Conservation (phyloP, 257 asterid species). For the Forsythia viridissima region DNA sequence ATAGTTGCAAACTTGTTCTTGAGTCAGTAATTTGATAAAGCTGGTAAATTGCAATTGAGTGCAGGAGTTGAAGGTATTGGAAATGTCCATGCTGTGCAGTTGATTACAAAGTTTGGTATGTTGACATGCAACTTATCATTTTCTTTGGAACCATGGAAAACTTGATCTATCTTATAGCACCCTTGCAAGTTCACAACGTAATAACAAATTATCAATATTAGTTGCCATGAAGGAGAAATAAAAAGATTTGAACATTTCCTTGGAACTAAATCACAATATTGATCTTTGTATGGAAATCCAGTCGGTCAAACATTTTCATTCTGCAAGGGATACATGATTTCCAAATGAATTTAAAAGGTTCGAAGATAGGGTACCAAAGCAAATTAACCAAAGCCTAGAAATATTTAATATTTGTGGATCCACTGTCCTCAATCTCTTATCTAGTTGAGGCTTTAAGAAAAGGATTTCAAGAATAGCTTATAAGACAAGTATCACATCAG, state of each 20-base stretch:
- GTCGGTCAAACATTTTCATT: not conserved
- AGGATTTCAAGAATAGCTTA: not conserved
- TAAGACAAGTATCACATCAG: not conserved
- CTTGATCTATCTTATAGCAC: not conserved
- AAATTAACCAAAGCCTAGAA: not conserved
- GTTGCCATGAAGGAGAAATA: not conserved
- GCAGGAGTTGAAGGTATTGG: slow-evolving; percentile 98
- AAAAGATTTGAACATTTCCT: not conserved
- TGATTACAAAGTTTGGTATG: slow-evolving; percentile 87
- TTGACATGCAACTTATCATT: slow-evolving; percentile 11
- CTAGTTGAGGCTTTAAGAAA: not conserved
- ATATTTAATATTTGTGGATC: not conserved
- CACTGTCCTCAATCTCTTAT: not conserved
- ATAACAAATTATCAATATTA: not conserved
- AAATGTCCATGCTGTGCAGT: slow-evolving; percentile 78
- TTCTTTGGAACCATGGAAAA: slow-evolving; percentile 10
- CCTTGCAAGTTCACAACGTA: not conserved
- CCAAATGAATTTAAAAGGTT: not conserved
- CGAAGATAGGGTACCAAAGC: not conserved
- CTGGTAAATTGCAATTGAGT: slow-evolving; percentile 25
- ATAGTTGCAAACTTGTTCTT: not conserved
- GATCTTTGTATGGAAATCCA: not conserved
- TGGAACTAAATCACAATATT: not conserved
- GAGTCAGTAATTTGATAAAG: slow-evolving; percentile 16
- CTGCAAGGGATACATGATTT: not conserved